Evolutionary conservation across 495 filamentous ascomycete species (phyloP).

Genomic region (Trichocladium uniseriatum): DNA sequence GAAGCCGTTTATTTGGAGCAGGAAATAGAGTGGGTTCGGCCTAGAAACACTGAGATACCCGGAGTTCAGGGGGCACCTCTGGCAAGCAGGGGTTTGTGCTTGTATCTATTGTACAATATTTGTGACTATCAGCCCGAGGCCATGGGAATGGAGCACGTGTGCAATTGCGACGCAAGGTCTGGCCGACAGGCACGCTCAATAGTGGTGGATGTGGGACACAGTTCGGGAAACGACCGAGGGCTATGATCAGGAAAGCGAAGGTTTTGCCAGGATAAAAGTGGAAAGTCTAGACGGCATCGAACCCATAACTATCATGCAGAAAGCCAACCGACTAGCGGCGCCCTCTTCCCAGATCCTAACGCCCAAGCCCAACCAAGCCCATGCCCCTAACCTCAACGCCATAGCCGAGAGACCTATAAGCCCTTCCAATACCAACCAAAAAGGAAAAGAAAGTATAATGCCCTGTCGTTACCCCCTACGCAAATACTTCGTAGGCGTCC

Average conservation of each 20-base stretch:
- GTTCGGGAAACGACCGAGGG: too few relatives aligned
- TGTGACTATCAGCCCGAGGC: slow-evolving; percentile 1
- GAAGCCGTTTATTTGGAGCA: slow-evolving; percentile 59
- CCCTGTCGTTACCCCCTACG: not conserved
- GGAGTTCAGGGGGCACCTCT: not conserved
- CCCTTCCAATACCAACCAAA: not conserved
- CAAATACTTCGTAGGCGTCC: too few relatives aligned
- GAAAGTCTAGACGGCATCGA: too few relatives aligned
- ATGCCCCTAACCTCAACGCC: not conserved
- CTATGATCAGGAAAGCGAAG: too few relatives aligned
- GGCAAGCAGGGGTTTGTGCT: not conserved
- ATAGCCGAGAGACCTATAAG: not conserved
- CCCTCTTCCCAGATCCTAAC: not conserved
- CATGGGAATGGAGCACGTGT: not conserved
- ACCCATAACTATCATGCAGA: not conserved
- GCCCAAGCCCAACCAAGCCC: not conserved
- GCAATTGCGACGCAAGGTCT: too few relatives aligned
- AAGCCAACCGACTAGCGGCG: not conserved
- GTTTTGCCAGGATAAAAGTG: too few relatives aligned
- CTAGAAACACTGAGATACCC: slow-evolving; percentile 1
- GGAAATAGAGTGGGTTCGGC: slow-evolving; percentile 9
- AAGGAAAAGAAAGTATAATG: not conserved
- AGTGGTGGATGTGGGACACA: too few relatives aligned
- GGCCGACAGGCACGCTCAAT: too few relatives aligned
- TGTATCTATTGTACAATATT: not conserved